Evolutionary conservation across 1,139 yeast genomes (phyloP).

Genomic region (Kurtzmaniella natalensis): DNA sequence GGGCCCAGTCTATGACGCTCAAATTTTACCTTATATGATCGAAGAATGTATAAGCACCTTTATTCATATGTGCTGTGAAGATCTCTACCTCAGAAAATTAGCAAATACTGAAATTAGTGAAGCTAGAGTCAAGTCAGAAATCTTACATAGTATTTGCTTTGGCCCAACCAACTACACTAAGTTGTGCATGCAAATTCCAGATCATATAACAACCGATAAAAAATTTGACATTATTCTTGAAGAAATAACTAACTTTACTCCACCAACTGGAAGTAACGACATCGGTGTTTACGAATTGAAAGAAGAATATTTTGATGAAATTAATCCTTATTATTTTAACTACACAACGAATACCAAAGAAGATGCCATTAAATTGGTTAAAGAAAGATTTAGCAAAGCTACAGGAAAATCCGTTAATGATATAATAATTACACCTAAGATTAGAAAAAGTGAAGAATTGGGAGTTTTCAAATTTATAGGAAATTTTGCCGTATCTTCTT

Average conservation of each 20-base stretch:
- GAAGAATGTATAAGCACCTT: conserved; percentile 77
- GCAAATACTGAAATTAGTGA: conserved; percentile 50
- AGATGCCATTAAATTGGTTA: conserved; percentile 59
- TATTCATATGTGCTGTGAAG: conserved; percentile 67
- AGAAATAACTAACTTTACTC: conserved; percentile 55
- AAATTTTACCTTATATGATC: conserved; percentile 54
- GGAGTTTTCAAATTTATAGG: conserved; percentile 35
- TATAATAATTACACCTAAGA: conserved; percentile 47
- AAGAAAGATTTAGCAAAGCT: conserved; percentile 33
- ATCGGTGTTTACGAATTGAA: conserved; percentile 68
- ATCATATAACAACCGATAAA: conserved; percentile 67
- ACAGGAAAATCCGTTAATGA: conserved; percentile 34
- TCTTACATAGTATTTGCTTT: conserved; percentile 76
- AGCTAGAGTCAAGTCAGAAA: conserved; percentile 57
- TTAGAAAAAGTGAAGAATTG: conserved; percentile 20
- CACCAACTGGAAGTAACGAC: conserved; percentile 64
- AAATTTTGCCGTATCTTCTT: conserved; percentile 45
- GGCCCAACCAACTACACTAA: conserved; percentile 70
- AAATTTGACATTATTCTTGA: conserved; percentile 65
- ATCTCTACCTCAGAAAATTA: conserved; percentile 51
- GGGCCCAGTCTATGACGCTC: conserved; percentile 35
- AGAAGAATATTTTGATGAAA: conserved; percentile 45
- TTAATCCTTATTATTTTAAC: conserved; percentile 83
- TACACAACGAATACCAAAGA: conserved; percentile 76
- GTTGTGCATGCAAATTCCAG: conserved; percentile 67